phyloP scores from a whole-genome alignment of 352 stramenopile species.

The Ochromonadaceae sp. region DNA sequence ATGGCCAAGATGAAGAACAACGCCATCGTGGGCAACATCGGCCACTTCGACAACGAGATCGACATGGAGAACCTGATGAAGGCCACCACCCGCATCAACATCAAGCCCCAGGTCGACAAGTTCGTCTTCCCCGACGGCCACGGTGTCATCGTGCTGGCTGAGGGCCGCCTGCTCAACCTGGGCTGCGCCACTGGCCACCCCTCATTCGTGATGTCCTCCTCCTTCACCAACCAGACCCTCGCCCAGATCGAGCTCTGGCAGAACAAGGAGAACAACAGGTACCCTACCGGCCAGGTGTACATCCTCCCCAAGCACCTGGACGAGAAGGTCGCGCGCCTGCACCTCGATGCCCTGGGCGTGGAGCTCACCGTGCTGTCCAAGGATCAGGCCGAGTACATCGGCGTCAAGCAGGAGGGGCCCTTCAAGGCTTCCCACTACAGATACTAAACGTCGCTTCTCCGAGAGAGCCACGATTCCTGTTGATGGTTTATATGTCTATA shows the following conservation, averaged over 20 bases:
- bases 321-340: conserved; percentile 93
- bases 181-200: conserved; percentile 94
- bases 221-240: conserved; percentile 97
- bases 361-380: conserved; percentile 81
- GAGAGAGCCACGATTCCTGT: too few species aligned
- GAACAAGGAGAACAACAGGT: conserved; percentile 83
- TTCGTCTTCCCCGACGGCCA: conserved; percentile 90
- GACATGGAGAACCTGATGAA: conserved; percentile 87
- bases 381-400: conserved; percentile 96
- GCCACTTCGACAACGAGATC: conserved; percentile 99
- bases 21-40: conserved; percentile 98
- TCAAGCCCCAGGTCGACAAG: conserved; percentile 97
- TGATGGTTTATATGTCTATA: too few species aligned
- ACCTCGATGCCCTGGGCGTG: conserved; percentile 82
- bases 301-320: conserved; percentile 94
- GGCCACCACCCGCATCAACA: conserved; percentile 80
- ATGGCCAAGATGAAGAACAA: conserved; percentile 99
- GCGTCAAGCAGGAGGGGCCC: conserved; percentile 70
- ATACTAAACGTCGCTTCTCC: conserved; percentile 85
- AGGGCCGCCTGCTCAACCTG: conserved; percentile 93
- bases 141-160: conserved; percentile 88
- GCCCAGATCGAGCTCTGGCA: conserved; percentile 96
- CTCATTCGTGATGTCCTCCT: conserved; percentile 98
- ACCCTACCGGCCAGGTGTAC: conserved; percentile 88
- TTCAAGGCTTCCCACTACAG: conserved; percentile 96